Evolutionary conservation across 305 asterid species (phyloP), one percentile per base, ranked within the genome.

Genomic region (Rubia occidens): DNA sequence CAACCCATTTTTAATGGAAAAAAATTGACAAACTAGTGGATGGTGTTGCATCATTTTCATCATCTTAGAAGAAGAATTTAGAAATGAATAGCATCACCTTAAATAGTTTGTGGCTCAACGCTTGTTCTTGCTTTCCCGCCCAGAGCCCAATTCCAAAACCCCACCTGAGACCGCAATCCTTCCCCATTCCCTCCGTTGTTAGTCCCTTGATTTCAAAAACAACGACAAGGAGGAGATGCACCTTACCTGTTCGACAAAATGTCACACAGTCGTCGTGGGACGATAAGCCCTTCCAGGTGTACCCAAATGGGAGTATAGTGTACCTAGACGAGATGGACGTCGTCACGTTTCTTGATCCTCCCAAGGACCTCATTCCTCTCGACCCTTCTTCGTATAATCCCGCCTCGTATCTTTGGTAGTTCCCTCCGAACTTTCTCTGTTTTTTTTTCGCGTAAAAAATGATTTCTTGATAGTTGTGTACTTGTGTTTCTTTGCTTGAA

Each of bases 321-420:
- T 82, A 79, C 78, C 74, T 84, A 72, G 89, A 87, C 71, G 97
- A 88, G 81, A 83, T 69, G 72, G 97, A 90, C 61, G 88, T 88
- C 17, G 88, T 76, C 73, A 70, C 95, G 18, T 87, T 88, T 77
- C 90, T 88, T 72, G 90, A 87, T 79, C 97, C 92, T 56, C 95
- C 92, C 24, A 81, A 78, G 74, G 80, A 81, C 55, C 95, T 88
- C 75, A 84, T 88, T 71, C 96, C 97, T 70, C 71, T 88, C 54
- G 95, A 90, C 69, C 95, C 95, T 51, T 82, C 95, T 81, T 82
- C 95, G 47, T 90, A 80, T 72, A 90, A 85, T 69, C 89, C 96
- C 15, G 92, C 96, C 59, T 65, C 89, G 42, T 90, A 90, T 78
- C 95, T 90, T 24, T 90, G 96, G 97, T 88, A 45, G 44, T 72